Evolutionary conservation across 495 filamentous ascomycete species (phyloP), one percentile per base, ranked within the genome.

Genomic region (Achaetomiella virescens): DNA sequence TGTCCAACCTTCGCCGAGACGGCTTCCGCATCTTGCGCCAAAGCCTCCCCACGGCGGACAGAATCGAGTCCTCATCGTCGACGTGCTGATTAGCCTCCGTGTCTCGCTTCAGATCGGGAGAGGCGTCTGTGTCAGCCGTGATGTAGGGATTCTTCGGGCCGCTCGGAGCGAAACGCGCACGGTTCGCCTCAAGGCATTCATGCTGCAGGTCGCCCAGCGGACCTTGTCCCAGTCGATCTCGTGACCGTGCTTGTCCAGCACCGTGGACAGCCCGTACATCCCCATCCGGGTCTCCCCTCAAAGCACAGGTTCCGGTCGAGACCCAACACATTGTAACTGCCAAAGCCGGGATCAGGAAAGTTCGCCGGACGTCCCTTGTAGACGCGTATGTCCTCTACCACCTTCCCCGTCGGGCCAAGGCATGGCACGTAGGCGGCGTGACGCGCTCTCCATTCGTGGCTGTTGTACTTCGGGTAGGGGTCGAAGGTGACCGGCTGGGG

Each of bases 231-330:
- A 93, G 15, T 84, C 68, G n/a, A 85, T 62, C 11, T 60, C 61
- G 36, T 71, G 56, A 43, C 64, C 60, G 7, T 69, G 64, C 47
- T 72, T 70, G 20, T 69, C 66, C 22, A 59, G 47, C 7, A 67
- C 64, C 12, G 72, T 61, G 14, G 81, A 80, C 52, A 85, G 76
- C 0, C 91, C 91, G 64, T 97, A 98, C 14, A 84, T 82, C 0
- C 90, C 89, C 15, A 95, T 71, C 41, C 91, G 79, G 20, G 90
- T 91, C 66, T 88, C 90, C 8, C 93, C 63, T 97, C 93, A 68
- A 93, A 98, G 73, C 93, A 98, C 42, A 97, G 72, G 64, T 93
- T 84, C 47, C 88, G 79, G 47, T 84, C 82, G 41, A 96, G 76
- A 0, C 85, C 86, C 18, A 96, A 68, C 44, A 86, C 67, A 6